Evolutionary conservation across 495 filamentous ascomycete genomes (phyloP).

Genomic region (Penicillium lividum): DNA sequence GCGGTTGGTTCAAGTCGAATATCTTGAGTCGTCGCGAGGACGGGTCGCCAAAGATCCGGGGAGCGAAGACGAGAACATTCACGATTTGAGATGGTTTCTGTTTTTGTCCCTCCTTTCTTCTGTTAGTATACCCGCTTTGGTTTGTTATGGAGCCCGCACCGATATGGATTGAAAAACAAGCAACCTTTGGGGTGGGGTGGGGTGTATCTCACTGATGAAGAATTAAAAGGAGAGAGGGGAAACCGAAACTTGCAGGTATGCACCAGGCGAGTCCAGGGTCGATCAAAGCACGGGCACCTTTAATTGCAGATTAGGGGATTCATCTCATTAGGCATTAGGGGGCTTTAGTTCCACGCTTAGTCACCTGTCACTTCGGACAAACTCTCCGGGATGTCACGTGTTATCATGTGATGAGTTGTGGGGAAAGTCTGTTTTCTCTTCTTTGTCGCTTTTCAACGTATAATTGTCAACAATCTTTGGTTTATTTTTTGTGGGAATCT

Average conservation of each 20-base stretch:
- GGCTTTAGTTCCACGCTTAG: slow-evolving; percentile 3
- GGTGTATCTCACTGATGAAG: slow-evolving; percentile 16
- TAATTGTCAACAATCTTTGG: neutral
- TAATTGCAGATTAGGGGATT: slow-evolving; percentile 29
- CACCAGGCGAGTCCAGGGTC: slow-evolving; percentile 28
- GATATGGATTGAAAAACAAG: slow-evolving; percentile 1
- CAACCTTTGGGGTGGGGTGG: neutral
- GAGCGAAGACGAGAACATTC: slow-evolving; percentile 24
- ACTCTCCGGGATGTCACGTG: slow-evolving; percentile 5
- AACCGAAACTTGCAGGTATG: slow-evolving; percentile 22
- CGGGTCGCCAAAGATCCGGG: slow-evolving; percentile 23
- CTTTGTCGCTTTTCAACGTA: neutral
- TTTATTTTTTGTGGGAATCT: neutral
- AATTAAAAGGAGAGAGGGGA: slow-evolving; percentile 15
- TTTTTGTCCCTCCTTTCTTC: slow-evolving; percentile 27
- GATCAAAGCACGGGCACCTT: slow-evolving; percentile 32
- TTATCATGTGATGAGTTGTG: neutral
- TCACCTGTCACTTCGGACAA: slow-evolving; percentile 1
- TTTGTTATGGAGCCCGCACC: slow-evolving; percentile 9
- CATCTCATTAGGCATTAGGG: slow-evolving; percentile 4
- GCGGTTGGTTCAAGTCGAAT: slow-evolving; percentile 1
- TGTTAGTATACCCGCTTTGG: slow-evolving; percentile 31
- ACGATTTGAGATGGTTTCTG: slow-evolving; percentile 19
- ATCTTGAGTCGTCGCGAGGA: slow-evolving; percentile 9
- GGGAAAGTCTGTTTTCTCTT: neutral